Evolutionary conservation across 352 stramenopile species (phyloP).

Genomic region (Globisporangium cederbergense): DNA sequence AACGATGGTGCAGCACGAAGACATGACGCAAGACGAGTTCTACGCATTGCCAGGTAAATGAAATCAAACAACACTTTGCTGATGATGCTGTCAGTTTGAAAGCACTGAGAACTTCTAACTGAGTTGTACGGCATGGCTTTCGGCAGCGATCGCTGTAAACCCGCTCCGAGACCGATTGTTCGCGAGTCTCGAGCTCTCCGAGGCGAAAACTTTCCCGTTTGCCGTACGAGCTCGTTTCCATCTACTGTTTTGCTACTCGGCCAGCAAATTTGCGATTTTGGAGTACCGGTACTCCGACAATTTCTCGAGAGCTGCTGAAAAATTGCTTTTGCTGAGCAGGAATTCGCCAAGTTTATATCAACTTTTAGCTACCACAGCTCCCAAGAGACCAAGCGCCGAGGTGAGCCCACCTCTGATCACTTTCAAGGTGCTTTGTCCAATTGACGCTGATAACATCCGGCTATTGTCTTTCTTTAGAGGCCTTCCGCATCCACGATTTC

Average conservation of each 20-base stretch:
- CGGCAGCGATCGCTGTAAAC: slow-evolving; percentile 33
- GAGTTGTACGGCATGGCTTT: not conserved
- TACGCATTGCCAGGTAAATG: slow-evolving; percentile 28
- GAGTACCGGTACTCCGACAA: not conserved
- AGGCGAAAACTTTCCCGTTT: slow-evolving; percentile 32
- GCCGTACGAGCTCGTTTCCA: slow-evolving; percentile 15
- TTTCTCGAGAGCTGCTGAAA: not conserved
- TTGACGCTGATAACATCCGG: not conserved
- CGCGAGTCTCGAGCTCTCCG: slow-evolving; percentile 37
- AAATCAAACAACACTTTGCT: not conserved
- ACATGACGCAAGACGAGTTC: slow-evolving; percentile 62
- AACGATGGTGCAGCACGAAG: slow-evolving; percentile 28
- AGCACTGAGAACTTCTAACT: not conserved
- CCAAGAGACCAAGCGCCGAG: slow-evolving; percentile 45
- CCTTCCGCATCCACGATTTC: slow-evolving; percentile 72
- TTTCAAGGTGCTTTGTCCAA: not conserved
- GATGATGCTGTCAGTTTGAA: not conserved
- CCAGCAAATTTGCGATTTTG: not conserved
- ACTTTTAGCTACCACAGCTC: slow-evolving; percentile 61
- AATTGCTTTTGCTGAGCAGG: slow-evolving; percentile 20
- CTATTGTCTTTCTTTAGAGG: slow-evolving; percentile 22
- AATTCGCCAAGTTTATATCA: slow-evolving; percentile 51
- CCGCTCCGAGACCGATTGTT: slow-evolving; percentile 46
- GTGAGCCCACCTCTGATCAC: slow-evolving; percentile 15
- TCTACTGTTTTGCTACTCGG: not conserved